These are phyloP conservation scores for Paecilomyces fulvus DNA, from an alignment of 2,329 filamentous ascomycete genomes.

Conservation along the genomic window DNA sequence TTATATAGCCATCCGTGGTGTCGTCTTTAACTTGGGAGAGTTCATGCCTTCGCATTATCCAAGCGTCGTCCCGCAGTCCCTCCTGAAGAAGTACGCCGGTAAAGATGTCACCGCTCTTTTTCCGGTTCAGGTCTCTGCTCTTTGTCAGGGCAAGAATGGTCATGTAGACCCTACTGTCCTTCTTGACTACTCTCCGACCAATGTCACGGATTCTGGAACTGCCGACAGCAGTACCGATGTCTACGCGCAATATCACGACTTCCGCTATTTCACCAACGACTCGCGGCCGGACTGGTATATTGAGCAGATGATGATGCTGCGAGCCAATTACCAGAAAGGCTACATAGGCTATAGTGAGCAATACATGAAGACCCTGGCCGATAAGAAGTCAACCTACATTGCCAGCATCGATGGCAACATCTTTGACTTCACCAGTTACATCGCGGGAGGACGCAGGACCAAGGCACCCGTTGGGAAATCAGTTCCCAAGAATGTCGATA, in stretches of 20 bases:
- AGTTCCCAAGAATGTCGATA: slow-evolving; percentile 43
- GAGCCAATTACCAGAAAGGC: slow-evolving; percentile 74
- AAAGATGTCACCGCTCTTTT: slow-evolving; percentile 82
- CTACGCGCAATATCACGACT: slow-evolving; percentile 84
- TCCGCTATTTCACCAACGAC: slow-evolving; percentile 75
- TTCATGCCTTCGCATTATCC: slow-evolving; percentile 77
- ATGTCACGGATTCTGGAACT: slow-evolving; percentile 59
- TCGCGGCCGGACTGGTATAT: slow-evolving; percentile 84
- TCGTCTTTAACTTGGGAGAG: slow-evolving; percentile 72
- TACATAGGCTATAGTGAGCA: slow-evolving; percentile 72
- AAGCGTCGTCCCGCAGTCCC: slow-evolving; percentile 50
- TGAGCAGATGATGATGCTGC: slow-evolving; percentile 74
- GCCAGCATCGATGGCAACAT: slow-evolving; percentile 71
- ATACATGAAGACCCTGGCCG: slow-evolving; percentile 64
- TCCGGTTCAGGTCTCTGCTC: slow-evolving; percentile 84
- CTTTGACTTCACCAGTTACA: slow-evolving; percentile 84
- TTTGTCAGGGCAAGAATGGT: slow-evolving; percentile 72
- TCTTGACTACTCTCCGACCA: slow-evolving; percentile 72
- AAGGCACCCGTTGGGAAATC: slow-evolving; percentile 48
- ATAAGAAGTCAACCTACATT: slow-evolving; percentile 54
- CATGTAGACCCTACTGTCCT: slow-evolving; percentile 62
- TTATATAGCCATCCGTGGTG: slow-evolving; percentile 76
- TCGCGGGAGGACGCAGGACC: slow-evolving; percentile 63
- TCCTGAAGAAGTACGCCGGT: slow-evolving; percentile 73
- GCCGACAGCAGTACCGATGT: slow-evolving; percentile 59